Evolutionary conservation across 2,329 filamentous ascomycete genomes (phyloP), one percentile per base, ranked within the genome.

Genomic region (Reticulascus tulasneorum): DNA sequence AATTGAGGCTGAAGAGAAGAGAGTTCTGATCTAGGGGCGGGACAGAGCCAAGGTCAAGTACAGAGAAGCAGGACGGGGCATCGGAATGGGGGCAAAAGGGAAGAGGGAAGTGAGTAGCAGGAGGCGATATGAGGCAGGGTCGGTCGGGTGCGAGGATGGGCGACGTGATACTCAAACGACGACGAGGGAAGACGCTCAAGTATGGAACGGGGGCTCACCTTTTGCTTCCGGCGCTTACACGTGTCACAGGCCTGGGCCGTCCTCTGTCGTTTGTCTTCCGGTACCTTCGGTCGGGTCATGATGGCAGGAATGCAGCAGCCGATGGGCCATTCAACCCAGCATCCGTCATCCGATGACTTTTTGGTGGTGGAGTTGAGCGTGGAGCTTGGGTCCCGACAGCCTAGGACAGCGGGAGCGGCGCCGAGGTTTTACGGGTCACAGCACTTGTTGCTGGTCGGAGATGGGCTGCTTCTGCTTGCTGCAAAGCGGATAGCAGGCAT

Each of bases 161-260:
- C 24, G 18, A 21, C 7, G 9, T 17, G 28, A 18, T 20, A 33
- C 28, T 18, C 12, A 24, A 7, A 16, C 20, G 13, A 24, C 21
- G 31, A 13, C n/a, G 15, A 21, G 31, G 31, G n/a, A 20, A 15
- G 22, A 29, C 11, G 28, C 16, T 29, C 28, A 29, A 29, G 28
- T 15, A 28, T 17, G 23, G 30, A 27, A 26, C n/a, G 19, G 23
- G 16, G 20, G 50, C 71, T 66, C 52, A 79, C 79, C 67, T 82
- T 84, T 60, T 83, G 79, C 56, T 84, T 84, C 44, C 79, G 71
- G 41, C 71, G 68, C 59, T 80, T 82, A 62, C 79, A 84, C 44
- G 66, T 74, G 45, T 80, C 74, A 55, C 79, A 84, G 25, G 79
- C 79, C 47, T 77, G 73, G 18, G 75, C 74, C 33, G 73, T 82